Evolutionary conservation across 441 rosid genomes (phyloP), one percentile per base, ranked within the genome.

Genomic region (Eutrema salsugineum): DNA sequence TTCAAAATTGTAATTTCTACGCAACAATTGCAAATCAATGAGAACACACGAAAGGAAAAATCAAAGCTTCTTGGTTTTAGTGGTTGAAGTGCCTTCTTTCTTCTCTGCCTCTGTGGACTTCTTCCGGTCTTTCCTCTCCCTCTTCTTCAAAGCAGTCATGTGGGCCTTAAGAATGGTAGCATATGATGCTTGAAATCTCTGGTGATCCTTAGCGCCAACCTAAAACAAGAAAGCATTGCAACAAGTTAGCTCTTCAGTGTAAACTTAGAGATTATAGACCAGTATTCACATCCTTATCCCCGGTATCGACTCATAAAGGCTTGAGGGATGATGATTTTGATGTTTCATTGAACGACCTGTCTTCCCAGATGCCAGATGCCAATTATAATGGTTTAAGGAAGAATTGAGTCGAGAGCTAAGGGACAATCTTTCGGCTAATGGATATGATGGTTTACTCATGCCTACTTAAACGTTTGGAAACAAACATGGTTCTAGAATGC

Each of bases 201-300:
- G 94, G 64, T 94, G 97, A 80, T 94, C 97, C 76, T 88, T 91
- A 3, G 83, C 87, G 32, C 97, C 97, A 27, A 94, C 99, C 99
- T 94, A 63, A 16, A 24, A 27, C 69, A 66, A 35, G 43, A 61
- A 70, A 70, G 44, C 28, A 76, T 58, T 57, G 71, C 35, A 19
- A 17, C 47, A 58, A 7, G 14, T 83, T 28, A 80, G 70, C 71
- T 16, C 71, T 16, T 59, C 17, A 49, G n/a, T 42, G 46, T 33
- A 5, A 50, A 6, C 36, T 19, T 10, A 28, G 27, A 9, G 60
- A 38, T 57, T 44, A 28, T 7, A 17, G 10, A 28, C 32, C 30
- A 24, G 9, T 38, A 36, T 19, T 19, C 65, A 20, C 36, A 28
- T 53, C 30, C 57, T 27, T 51, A 19, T 51, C 16, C 11, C 19